Base-by-base conservation (phyloP, 164 flowering plant species). In the Tinospora cordifolia region DNA sequence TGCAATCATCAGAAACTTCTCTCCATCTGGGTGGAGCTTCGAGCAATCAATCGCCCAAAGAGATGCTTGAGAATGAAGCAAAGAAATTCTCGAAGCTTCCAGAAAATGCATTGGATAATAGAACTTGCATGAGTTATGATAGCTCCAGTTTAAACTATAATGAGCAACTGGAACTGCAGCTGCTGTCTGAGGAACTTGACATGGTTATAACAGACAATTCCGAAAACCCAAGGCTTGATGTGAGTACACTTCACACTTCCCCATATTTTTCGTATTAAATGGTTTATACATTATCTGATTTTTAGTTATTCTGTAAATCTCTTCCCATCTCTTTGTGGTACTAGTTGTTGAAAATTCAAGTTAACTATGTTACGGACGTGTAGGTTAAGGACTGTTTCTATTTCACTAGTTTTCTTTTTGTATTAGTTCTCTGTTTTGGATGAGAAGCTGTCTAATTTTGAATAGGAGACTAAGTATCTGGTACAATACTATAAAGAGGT, bases 121-220 rank as follows among this genome's bases (percentile, higher is more conserved):
- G 75, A 73, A 79, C 75, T 74, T 77, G 66, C 51, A 70, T 72
- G 27, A 77, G 68, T 72, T 80, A 81, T 70, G 62, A 65, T n/a
- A 73, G 63, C 59, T 79, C 79, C 65, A 65, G 67, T 76, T 73
- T 82, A 59, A 77, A 67, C 36, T 71, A 80, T 36, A 69, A 79
- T 1, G 88, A 88, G 71, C 87, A 86, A 38, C 25, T 86, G 79
- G 88, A 88, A 60, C 79, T 86, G 17, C 87, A 85, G 75, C 68
- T 84, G 51, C 69, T 88, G 72, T 86, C 92, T 36, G 88, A 85
- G 58, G 83, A 88, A 71, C 92, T 88, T 66, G 86, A 88, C 77
- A 76, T 86, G n/a, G 85, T 80, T 59, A 86, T 87, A 25, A 80
- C 83, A 22, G 84, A 81, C 75, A 76, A 70, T 66, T 84, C 81